Evolutionary conservation across 148 eudicot genomes (phyloP), one percentile per base, ranked within the genome.

Genomic region (Linanthus parryae): DNA sequence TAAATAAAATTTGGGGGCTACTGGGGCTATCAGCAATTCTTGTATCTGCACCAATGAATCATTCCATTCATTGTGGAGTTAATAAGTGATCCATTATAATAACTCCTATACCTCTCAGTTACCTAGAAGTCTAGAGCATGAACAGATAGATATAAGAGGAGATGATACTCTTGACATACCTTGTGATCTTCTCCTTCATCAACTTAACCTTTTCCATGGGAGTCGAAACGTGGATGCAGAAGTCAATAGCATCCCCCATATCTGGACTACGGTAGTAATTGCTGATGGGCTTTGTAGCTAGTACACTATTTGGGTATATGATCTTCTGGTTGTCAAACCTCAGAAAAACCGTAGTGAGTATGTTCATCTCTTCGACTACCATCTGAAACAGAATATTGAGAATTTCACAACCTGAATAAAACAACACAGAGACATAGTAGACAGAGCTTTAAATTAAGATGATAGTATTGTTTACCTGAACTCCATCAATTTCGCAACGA

Each of bases 321-420:
- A 84, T 71, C 73, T 78, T 88, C 55, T 62, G 73, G 65, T 84
- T 81, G 76, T 88, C 96, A 4, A 9, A 73, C 56, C 92, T 75
- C 47, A 87, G 48, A 61, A 87, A 87, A 2, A 80, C 66, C 0
- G 95, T 83, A 4, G 74, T 83, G 45, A 83, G 50, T 24, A 88
- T 88, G 62, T 88, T 88, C 96, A 88, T 88, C 65, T 88, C 96
- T 63, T 88, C 96, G 37, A 88, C 96, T 6, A 76, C 29, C 92
- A 88, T 64, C 95, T 87, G 82, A 25, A 72, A 58, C 3, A 24
- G 26, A 11, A 44, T 16, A 54, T 15, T 8, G 9, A 14, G 25
- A 23, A 25, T 19, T 2, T 16, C 11, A 16, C 8, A 38, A 4
- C 8, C 1, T 3, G 7, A 28, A 16, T 13, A 2, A 27, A n/a